These are phyloP conservation scores for Wolfiporia cocos DNA, from an alignment of 1,284 basidiomycete species.

Conservation along the genomic window DNA sequence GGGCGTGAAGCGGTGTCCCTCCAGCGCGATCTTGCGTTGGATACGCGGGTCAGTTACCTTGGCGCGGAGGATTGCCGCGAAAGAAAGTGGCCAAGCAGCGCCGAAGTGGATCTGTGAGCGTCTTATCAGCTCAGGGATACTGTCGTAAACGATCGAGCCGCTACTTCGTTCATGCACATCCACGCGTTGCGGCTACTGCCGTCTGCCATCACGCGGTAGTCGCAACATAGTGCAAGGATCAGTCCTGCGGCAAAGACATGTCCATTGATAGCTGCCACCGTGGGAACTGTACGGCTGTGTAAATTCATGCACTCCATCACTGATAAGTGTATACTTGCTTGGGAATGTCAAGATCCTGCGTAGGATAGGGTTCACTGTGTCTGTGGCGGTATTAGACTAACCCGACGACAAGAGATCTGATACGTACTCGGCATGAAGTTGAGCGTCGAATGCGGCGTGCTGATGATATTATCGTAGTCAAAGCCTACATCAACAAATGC, in stretches of 20 bases:
- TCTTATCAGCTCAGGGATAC: neutral
- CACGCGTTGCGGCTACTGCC: constrained; percentile 74
- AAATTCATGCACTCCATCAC: constrained; percentile 6
- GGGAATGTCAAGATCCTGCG: constrained; percentile 56
- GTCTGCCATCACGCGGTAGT: constrained; percentile 88
- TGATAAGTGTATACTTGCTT: constrained; percentile 35
- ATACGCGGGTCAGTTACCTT: constrained; percentile 61
- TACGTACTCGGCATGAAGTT: constrained; percentile 57
- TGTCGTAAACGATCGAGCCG: constrained; percentile 4
- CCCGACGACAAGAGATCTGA: constrained; percentile 22
- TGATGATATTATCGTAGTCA: constrained; percentile 58
- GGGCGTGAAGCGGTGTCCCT: constrained; percentile 81
- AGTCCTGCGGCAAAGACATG: constrained; percentile 89
- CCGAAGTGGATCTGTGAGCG: constrained; percentile 70
- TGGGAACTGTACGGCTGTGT: constrained; percentile 49
- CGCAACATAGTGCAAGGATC: constrained; percentile 77
- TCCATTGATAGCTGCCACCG: constrained; percentile 86
- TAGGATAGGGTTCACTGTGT: constrained; percentile 28
- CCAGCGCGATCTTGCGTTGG: constrained; percentile 74
- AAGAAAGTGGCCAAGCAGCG: constrained; percentile 71
- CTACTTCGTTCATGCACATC: constrained; percentile 91
- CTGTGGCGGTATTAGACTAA: constrained; percentile 13
- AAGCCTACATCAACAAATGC: constrained; percentile 47
- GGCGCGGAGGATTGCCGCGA: constrained; percentile 59
- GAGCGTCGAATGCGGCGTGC: constrained; percentile 54